These are phyloP conservation scores for Mychonastes homosphaera DNA, from an alignment of 139 green algal genomes.

Conservation along the genomic window DNA sequence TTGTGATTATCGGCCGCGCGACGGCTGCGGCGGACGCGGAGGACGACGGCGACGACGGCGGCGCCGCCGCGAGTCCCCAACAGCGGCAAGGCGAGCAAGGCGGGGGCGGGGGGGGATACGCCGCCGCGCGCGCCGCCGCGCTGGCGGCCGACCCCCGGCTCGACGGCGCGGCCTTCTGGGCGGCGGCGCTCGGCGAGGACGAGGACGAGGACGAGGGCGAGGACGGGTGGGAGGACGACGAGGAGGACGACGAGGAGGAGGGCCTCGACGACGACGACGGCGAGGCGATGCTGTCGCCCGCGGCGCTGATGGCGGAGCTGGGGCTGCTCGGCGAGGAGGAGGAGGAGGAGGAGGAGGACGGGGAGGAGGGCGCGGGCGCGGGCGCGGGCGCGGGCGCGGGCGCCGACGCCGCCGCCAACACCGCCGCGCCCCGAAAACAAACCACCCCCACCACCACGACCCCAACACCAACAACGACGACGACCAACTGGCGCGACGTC, in stretches of 20 bases:
- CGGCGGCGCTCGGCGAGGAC: background rate
- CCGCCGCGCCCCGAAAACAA: background rate
- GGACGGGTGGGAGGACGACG: background rate
- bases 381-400: too few relatives aligned
- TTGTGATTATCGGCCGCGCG: background rate
- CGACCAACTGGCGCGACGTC: too few relatives aligned
- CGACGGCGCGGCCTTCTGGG: constrained; percentile 14
- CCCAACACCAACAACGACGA: too few relatives aligned
- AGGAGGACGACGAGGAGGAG: background rate
- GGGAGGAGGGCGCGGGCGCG: background rate
- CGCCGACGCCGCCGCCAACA: background rate
- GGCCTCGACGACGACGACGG: background rate
- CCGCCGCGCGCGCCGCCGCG: background rate
- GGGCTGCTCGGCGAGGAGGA: background rate
- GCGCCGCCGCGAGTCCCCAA: background rate
- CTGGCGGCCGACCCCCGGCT: background rate
- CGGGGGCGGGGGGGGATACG: background rate
- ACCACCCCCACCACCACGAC: background rate
- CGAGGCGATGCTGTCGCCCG: background rate
- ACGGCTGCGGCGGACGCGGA: background rate
- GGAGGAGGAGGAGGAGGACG: constrained; percentile 11
- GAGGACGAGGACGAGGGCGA: constrained; percentile 3
- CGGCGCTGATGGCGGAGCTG: background rate
- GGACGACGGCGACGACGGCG: background rate
- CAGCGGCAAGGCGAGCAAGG: background rate